Percentiles rank a stretch among this genome's conserved stretches.
Evolutionary conservation across 768 basidiomycete species (phyloP).

Genomic region (Cystobasidium ongulense): DNA sequence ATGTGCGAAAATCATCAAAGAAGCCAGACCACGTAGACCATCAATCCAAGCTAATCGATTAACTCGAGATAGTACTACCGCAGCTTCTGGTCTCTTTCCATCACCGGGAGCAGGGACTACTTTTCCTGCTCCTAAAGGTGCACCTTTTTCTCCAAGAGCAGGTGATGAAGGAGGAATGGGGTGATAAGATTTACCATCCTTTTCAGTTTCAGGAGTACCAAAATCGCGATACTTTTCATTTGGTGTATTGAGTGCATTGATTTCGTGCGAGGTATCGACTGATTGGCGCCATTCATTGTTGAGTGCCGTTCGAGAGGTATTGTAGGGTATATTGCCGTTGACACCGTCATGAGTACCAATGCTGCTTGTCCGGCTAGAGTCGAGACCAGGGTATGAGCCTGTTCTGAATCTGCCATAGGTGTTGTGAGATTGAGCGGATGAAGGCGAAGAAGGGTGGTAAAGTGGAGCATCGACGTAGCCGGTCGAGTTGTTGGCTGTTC

Average conservation of each 20-base stretch:
- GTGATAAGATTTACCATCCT: slow-evolving; percentile 32
- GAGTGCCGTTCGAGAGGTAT: slow-evolving; percentile 42
- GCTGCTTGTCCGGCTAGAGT: slow-evolving; percentile 40
- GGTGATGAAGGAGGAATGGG: slow-evolving; percentile 39
- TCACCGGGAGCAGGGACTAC: slow-evolving; percentile 12
- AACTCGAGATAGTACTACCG: slow-evolving; percentile 40
- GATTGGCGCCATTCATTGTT: slow-evolving; percentile 42
- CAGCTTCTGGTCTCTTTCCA: slow-evolving; percentile 30
- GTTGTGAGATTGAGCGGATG: slow-evolving; percentile 32
- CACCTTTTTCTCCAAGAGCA: slow-evolving; percentile 32
- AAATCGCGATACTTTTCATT: slow-evolving; percentile 36
- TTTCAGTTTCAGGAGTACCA: slow-evolving; percentile 16
- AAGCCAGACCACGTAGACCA: slow-evolving; percentile 42
- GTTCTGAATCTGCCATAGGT: slow-evolving; percentile 25
- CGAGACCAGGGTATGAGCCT: slow-evolving; percentile 34
- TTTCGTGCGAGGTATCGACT: slow-evolving; percentile 39
- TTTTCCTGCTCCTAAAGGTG: not conserved
- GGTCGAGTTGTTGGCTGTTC: slow-evolving; percentile 21
- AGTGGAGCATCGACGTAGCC: slow-evolving; percentile 33
- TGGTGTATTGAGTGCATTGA: slow-evolving; percentile 31
- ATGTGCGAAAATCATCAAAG: slow-evolving; percentile 44
- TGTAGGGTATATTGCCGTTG: slow-evolving; percentile 34
- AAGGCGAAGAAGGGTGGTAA: slow-evolving; percentile 32
- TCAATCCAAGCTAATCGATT: slow-evolving; percentile 45
- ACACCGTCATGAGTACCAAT: slow-evolving; percentile 41